Evolutionary conservation across 2,329 filamentous ascomycete genomes (phyloP), one percentile per base, ranked within the genome.

Genomic region (Colletotrichum gigasporum): DNA sequence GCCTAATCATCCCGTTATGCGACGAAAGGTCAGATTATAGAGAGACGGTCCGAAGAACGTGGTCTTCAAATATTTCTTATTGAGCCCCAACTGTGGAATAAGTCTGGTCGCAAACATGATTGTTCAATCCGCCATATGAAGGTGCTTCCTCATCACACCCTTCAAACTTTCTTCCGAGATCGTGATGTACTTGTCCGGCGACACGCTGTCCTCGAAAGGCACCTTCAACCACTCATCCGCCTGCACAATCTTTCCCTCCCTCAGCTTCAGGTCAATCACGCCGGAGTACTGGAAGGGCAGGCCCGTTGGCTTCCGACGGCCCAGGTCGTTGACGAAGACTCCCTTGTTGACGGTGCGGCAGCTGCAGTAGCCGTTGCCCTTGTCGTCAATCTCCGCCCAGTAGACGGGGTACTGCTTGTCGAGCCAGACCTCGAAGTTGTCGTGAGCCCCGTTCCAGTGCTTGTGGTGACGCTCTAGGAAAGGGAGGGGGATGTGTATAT

Each of bases 371-470:
- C 48, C 48, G 14, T 64, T 54, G 9, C 61, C 61, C 11, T 24
- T 32, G 24, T 26, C 41, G 26, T 53, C 61, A 7, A 48, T 37
- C 30, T 60, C 55, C n/a, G 61, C 41, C 55, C 34, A 61, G 22
- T 54, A 64, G 4, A 61, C 48, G n/a, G 61, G 61, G 34, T 54
- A 64, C 14, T 50, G 41, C 16, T 39, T 24, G 16, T 64, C 55
- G 26, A 54, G 55, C n/a, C 30, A 61, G 14, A 64, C 48, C 28
- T 59, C 55, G 6, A 64, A 64, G 26, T 64, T 18, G 11, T 44
- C 18, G 28, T 61, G 48, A 3, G 56, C 55, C 7, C 55, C 61
- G 55, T 64, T 64, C 55, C 61, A 61, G 48, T 64, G 61, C 41
- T 52, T 48, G n/a, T 64, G 55, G 28, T 61, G 61, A 6, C 55